Conservation (phyloP, 441 rosid species). For the Adansonia gregorii region DNA sequence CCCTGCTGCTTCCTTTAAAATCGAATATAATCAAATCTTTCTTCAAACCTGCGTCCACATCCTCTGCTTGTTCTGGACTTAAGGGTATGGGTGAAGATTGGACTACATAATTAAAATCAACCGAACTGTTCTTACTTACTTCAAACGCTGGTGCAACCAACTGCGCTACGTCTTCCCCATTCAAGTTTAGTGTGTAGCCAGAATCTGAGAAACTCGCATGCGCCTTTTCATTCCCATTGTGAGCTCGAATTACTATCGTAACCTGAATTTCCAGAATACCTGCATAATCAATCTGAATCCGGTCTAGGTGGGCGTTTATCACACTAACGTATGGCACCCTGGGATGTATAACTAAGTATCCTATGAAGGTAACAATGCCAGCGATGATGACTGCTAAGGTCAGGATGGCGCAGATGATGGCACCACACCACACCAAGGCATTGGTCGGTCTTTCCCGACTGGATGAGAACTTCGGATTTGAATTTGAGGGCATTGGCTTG, state of each 20-base stretch:
- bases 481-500: neutral
- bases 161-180: conserved; percentile 49
- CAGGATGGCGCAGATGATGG: conserved; percentile 66
- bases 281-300: conserved; percentile 40
- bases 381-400: conserved; percentile 58
- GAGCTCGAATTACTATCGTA: conserved; percentile 50
- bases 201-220: conserved; percentile 58
- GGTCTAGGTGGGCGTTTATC: conserved; percentile 54
- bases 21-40: conserved; percentile 56
- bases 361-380: conserved; percentile 65
- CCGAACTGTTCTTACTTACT: conserved; percentile 53
- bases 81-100: conserved; percentile 69
- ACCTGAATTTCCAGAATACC: conserved; percentile 63
- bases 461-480: neutral
- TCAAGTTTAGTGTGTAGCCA: conserved; percentile 47
- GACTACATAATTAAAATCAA: conserved; percentile 46
- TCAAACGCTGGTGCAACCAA: conserved; percentile 52
- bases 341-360: conserved; percentile 75
- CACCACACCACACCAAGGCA: conserved; percentile 69
- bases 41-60: conserved; percentile 46
- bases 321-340: conserved; percentile 72
- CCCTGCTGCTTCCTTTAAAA: conserved; percentile 59
- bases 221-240: conserved; percentile 70
- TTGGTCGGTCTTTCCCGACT: conserved; percentile 34
- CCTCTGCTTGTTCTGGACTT: conserved; percentile 41